Conservation (phyloP, 2,329 filamentous ascomycete genomes). For the Beauveria asiatica region DNA sequence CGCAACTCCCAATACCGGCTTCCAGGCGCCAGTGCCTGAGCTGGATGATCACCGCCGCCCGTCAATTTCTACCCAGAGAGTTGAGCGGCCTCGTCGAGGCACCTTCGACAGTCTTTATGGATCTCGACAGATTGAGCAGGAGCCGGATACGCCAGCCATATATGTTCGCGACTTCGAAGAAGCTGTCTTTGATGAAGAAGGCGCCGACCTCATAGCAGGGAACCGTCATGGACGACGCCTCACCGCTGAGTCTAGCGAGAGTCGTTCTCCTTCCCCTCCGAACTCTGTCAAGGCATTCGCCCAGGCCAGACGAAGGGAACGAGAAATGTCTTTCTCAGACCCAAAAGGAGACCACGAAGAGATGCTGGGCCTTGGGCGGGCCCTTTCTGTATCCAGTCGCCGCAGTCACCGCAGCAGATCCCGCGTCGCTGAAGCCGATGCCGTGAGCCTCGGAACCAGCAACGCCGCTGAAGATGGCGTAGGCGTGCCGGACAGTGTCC, state of each 20-base stretch:
- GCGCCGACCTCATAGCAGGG: slow-evolving; percentile 39
- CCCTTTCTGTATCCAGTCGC: slow-evolving; percentile 61
- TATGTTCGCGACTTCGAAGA: slow-evolving; percentile 76
- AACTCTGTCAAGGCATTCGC: slow-evolving; percentile 98
- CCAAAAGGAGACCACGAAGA: slow-evolving; percentile 31
- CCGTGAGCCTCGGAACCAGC: slow-evolving; percentile 52
- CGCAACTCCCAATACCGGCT: slow-evolving; percentile 50
- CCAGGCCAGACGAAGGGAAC: slow-evolving; percentile 75
- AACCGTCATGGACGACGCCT: slow-evolving; percentile 42
- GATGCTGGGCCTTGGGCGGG: slow-evolving; percentile 61
- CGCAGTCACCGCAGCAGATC: slow-evolving; percentile 49
- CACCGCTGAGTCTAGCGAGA: slow-evolving; percentile 49
- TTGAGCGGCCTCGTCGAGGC: slow-evolving; percentile 55
- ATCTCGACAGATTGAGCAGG: slow-evolving; percentile 36
- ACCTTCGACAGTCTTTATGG: slow-evolving; percentile 65
- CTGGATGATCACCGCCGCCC: slow-evolving; percentile 82
- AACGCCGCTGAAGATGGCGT: slow-evolving; percentile 79
- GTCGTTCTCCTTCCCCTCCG: slow-evolving; percentile 73
- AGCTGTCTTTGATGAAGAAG: slow-evolving; percentile 68
- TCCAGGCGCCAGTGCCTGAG: slow-evolving; percentile 66
- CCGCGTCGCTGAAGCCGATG: slow-evolving; percentile 53
- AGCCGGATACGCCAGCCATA: slow-evolving; percentile 28
- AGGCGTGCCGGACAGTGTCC: slow-evolving; percentile 66
- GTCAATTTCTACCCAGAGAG: slow-evolving; percentile 48
- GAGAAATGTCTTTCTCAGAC: slow-evolving; percentile 54